A percentile compares a stretch with the other conserved stretches of the same genome.
These are phyloP conservation scores for Phlegmacium glaucopus DNA, from an alignment of 768 basidiomycete genomes.

Conservation along the genomic window DNA sequence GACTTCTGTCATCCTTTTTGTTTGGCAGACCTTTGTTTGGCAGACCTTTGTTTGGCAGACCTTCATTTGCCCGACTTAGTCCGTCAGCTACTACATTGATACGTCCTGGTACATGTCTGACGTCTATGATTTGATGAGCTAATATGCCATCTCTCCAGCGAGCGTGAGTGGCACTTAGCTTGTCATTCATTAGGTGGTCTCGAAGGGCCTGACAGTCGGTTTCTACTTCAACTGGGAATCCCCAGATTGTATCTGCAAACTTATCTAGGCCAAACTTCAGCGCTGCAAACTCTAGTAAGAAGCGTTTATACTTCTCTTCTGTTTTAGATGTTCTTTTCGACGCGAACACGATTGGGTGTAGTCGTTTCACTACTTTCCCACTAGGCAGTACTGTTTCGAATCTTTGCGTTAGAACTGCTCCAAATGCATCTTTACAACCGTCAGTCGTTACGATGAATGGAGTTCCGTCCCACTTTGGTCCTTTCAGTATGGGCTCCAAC, in stretches of 20 bases:
- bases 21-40: too few relatives aligned
- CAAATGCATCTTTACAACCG: too few relatives aligned
- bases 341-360: slow-evolving; percentile 27
- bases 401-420: too few relatives aligned
- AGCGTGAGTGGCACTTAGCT: slow-evolving; percentile 23
- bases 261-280: slow-evolving; percentile 32
- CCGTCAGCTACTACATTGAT: slow-evolving; percentile 20
- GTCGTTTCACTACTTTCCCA: not conserved
- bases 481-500: slow-evolving; percentile 19
- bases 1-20: slow-evolving; percentile 17
- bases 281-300: slow-evolving; percentile 28
- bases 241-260: slow-evolving; percentile 21
- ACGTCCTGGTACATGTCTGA: too few relatives aligned
- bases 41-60: too few relatives aligned
- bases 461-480: slow-evolving; percentile 8
- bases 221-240: slow-evolving; percentile 25
- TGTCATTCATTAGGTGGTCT: slow-evolving; percentile 24
- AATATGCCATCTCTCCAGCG: slow-evolving; percentile 30
- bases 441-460: too few relatives aligned
- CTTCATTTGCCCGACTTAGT: slow-evolving; percentile 19
- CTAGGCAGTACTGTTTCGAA: too few relatives aligned
- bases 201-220: slow-evolving; percentile 32
- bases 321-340: slow-evolving; percentile 28
- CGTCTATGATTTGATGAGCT: slow-evolving; percentile 14
- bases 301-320: slow-evolving; percentile 29